Conservation (phyloP, 306 rosid genomes). For the Mimosa bimucronata region DNA sequence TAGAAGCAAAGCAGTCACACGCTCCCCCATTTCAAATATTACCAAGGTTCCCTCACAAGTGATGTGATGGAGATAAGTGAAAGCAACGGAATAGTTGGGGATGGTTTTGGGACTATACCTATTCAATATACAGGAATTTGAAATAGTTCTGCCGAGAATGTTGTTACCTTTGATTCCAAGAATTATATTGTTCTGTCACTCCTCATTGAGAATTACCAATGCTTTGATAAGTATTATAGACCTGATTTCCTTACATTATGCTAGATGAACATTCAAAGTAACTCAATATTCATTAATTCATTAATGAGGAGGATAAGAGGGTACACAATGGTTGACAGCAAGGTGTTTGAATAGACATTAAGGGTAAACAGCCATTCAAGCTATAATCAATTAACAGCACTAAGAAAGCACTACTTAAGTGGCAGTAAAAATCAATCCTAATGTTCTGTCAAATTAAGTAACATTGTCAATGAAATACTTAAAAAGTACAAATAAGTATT, state of each 20-base stretch:
- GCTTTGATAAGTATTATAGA: background rate
- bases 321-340: conserved; percentile 5
- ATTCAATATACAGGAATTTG: background rate
- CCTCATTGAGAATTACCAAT: background rate
- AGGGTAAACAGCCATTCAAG: background rate
- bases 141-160: background rate
- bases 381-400: conserved; percentile 29
- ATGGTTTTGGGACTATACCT: background rate
- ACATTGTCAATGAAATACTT: background rate
- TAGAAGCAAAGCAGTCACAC: background rate
- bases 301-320: conserved; percentile 21
- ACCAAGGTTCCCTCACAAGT: background rate
- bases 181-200: background rate
- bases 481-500: background rate
- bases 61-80: background rate
- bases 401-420: conserved; percentile 7
- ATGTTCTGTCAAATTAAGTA: background rate
- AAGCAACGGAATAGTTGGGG: background rate
- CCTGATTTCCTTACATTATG: background rate
- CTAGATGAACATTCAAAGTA: background rate
- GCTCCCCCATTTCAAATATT: too few relatives aligned
- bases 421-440: conserved; percentile 10
- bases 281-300: background rate
- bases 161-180: background rate
- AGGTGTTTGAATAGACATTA: conserved; percentile 1